Base-by-base conservation (phyloP, 306 rosid genomes). In the Luffa aegyptiaca region DNA sequence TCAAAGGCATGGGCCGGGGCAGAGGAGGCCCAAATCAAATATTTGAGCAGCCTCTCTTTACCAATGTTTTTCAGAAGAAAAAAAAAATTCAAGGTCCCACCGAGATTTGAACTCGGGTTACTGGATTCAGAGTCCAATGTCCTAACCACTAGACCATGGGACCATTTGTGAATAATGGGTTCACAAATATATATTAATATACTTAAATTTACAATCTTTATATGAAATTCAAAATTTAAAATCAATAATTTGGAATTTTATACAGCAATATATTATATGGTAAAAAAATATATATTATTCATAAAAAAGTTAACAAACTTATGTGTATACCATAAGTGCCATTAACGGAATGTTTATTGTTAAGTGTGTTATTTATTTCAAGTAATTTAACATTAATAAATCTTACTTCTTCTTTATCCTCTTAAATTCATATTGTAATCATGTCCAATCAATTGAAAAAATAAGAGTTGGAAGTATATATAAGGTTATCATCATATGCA, bases 121-220 rank as follows among this genome's bases (percentile, higher is more conserved):
- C 81, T 84, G 81, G 83, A 81, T 81, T 84, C 85, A 84, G 85
- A 81, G 85, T 89, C 92, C 84, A 84, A 89, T 88, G 90, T 87
- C 93, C 93, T 89, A 5, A 91, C 90, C 97, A 76, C 91, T 87
- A 87, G 88, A 92, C 92, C 92, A 87, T 86, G 86, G 89, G 85
- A 88, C 75, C 75, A 8, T 36, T 3, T 35, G 10, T 36, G 7
- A 1, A 12, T 8, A 31, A 1, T 1, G 3, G 0, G 5, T 4
- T 26, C 39, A 7, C 3, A 16, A 4, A 39, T 39, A 39, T 39
- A 3, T 39, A 2, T 6, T 39, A 26, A 26, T 26, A 26, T 26
- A 26, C 31, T 39, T 39, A 39, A 3, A 2, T 3, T 39, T 39
- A 39, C 5, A 39, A 39, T 3, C 5, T 39, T 39, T 39, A 5